Base-by-base conservation (phyloP, 441 rosid genomes). In the Cnidoscolus chayamansa region DNA sequence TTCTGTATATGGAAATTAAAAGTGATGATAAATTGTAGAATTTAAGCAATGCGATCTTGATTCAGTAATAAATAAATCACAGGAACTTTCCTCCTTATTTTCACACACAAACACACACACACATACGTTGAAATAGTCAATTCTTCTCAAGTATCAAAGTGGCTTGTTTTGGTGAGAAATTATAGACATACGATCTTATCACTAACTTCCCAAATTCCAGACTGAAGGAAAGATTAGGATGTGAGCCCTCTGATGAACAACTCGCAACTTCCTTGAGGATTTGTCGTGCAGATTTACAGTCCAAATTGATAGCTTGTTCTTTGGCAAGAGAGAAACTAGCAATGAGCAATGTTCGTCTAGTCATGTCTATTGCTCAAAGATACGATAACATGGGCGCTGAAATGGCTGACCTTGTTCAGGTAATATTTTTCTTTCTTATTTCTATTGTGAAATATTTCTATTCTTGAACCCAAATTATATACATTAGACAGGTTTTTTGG, bases 351-450 rank as follows among this genome's bases (percentile, higher is more conserved):
- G 97, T 95, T 60, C 98, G 99, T 70, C 83, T 95, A 57, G 99
- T 95, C 74, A 80, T 93, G 92, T 93, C 97, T 48, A 93, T 95
- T 45, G 99, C 99, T 80, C 95, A 93, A 77, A 84, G 86, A 81
- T 90, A 93, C 30, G 87, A 90, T 73, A 87, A 87, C 83, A 83
- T 88, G 97, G 99, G 95, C 68, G 90, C 87, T 59, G 92, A 95
- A 83, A 88, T 95, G 98, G 81, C 93, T 76, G 99, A 95, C 83
- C 98, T 95, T 78, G 93, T 95, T 80, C 99, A 95, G 96, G 98
- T 92, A 54, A 63, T 63, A 72, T 40, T 45, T 77, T 69, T 67
- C 68, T 68, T 71, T 63, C 63, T 48, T 40, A 32, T 25, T 59
- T 71, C 62, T 75, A 48, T 11, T 51, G 37, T 49, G 5, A 63